Base-by-base conservation (phyloP, 768 basidiomycete genomes). In the Rhodocollybia butyracea region DNA sequence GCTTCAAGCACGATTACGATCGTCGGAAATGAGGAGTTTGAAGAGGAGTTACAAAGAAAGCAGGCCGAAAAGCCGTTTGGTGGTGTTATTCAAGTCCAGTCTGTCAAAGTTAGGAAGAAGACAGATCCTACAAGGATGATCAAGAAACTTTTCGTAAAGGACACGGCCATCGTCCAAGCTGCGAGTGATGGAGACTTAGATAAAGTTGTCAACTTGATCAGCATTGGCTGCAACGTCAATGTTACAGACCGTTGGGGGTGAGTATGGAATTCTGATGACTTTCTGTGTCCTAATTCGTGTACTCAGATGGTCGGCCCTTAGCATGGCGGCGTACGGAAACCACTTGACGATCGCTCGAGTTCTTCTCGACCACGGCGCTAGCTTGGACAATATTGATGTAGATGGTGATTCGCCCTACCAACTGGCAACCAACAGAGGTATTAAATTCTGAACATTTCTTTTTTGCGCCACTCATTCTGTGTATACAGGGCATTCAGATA, bases 311-410 rank as follows among this genome's bases (percentile, higher is more conserved):
- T 59, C 58, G 34, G 59, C 61, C 22, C 56, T 62, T 29, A 52
- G 54, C 11, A 62, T 62, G 61, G 54, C 54, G 38, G 61, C 58
- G 15, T 62, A 62, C 31, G 61, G 61, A 27, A 59, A 59, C 27
- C 56, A 59, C 41, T 21, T 43, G 4, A 54, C 56, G 21, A 62
- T 62, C 41, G 61, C 61, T 3, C 61, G 61, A 7, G 36, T 62
- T 22, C 43, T 62, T 30, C 38, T 62, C 6, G 59, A 59, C 36
- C 57, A 58, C 36, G 56, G 59, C 32, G 61, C 61, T 17, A 56
- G 56, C 1, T 52, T 62, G 6, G 55, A 62, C 47, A 62, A 59
- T 26, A 31, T 57, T n/a, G 61, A 62, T 47, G 61, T 62, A 1
- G 61, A 62, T 41, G 55, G 55, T 5, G 61, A 62, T 21, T 59